Base-by-base conservation (phyloP, 306 rosid species). In the Notholithocarpus densiflorus region DNA sequence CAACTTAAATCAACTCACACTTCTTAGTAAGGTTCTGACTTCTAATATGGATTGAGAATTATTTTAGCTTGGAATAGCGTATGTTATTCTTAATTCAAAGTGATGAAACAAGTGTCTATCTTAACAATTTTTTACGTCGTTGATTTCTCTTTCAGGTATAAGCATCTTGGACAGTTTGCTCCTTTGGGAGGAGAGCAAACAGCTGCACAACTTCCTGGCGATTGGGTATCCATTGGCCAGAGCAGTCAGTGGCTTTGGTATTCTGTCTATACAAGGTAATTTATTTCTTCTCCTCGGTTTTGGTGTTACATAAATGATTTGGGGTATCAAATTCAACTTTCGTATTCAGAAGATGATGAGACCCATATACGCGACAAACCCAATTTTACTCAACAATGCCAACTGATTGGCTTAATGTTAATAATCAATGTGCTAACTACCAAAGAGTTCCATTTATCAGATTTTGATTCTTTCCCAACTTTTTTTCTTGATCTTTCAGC, bases 161-260 rank as follows among this genome's bases (percentile, higher is more conserved):
- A 90, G 84, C 99, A 93, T 84, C 88, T 95, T 21, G 99, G 99
- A 68, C 99, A 95, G 80, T 95, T 95, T 27, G 99, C 99, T 80
- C 99, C 99, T 23, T 80, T 95, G 83, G 99, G 99, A 51, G 99
- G 99, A 79, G 99, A 95, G 75, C 92, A 93, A 87, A 93, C 98
- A 75, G 99, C 99, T 5, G 98, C 99, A 21, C 99, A 95, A 83
- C 97, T 95, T 84, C 99, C 99, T 7, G 97, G 98, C 26, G 99
- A 95, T 83, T 92, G 97, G 93, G 97, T 95, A 40, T 95, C 98
- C 29, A 93, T 95, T 68, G 99, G 99, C 59, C 91, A 86, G 65
- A 95, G 99, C 88, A 84, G 89, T 71, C 99, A 95, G 86, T 95
- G 99, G 99, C 87, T 93, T 51, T 95, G 99, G 99, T 95, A 95